phyloP scores from a whole-genome alignment of 805 yeast genomes.

The Cyberlindnera misumaiensis region DNA sequence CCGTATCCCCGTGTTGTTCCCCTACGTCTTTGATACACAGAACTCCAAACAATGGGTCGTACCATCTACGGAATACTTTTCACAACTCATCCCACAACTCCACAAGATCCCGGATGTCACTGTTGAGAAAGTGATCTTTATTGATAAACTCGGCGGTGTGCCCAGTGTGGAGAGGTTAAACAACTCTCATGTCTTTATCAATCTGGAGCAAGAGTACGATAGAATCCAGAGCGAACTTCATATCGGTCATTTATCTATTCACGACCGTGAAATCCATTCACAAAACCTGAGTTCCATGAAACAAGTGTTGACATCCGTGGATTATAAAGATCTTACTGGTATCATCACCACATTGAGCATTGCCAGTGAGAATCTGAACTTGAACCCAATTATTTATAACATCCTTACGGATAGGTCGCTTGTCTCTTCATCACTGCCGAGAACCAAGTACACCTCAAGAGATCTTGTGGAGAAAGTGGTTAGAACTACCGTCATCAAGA shows the following conservation, averaged over 20 bases:
- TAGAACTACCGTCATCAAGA: constrained; percentile 68
- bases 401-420: constrained; percentile 87
- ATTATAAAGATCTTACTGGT: constrained; percentile 58
- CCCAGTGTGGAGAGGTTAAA: constrained; percentile 79
- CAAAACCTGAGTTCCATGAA: constrained; percentile 64
- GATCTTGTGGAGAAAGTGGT: constrained; percentile 22
- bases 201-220: constrained; percentile 73
- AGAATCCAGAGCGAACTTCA: constrained; percentile 58
- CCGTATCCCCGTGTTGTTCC: constrained; percentile 45
- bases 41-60: constrained; percentile 35
- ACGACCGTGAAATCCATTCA: constrained; percentile 48
- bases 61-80: constrained; percentile 34
- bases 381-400: constrained; percentile 86
- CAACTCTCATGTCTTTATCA: constrained; percentile 82
- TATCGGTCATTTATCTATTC: constrained; percentile 45
- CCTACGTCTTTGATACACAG: constrained; percentile 57
- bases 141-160: constrained; percentile 84
- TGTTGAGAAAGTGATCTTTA: constrained; percentile 73
- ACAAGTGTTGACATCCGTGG: constrained; percentile 36
- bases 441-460: constrained; percentile 31
- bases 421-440: constrained; percentile 86
- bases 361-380: constrained; percentile 43
- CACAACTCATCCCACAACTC: constrained; percentile 24
- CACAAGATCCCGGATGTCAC: constrained; percentile 24
- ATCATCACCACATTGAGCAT: constrained; percentile 78